Base-by-base conservation (phyloP, 1,284 basidiomycete species). In the Grifola frondosa region DNA sequence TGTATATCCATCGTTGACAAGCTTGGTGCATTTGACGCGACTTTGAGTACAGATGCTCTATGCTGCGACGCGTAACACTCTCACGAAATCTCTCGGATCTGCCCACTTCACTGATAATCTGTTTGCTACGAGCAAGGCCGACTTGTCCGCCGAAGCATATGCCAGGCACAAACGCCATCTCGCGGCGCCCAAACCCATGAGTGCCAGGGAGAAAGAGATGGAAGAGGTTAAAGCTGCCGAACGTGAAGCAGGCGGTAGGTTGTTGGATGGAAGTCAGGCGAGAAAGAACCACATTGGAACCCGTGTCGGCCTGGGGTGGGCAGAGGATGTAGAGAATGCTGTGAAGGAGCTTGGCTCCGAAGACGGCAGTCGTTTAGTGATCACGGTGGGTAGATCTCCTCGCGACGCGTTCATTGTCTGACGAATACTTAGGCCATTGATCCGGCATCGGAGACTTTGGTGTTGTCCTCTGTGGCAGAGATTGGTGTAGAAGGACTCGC, bases 151-250 rank as follows among this genome's bases (percentile, higher is more conserved):
- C 2, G 74, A 75, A 30, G 80, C 86, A 1, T 91, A 94, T 58
- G 73, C 73, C n/a, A 76, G 80, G 22, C 91, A 95, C 59, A 73
- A 78, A 42, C 77, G 71, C n/a, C 86, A 90, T 58, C 64, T 80
- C 24, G 69, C 77, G 19, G 88, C 90, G 0, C 89, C 89, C 1
- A 77, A 88, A 45, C 92, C 92, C 1, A 72, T 94, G 52, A 89
- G 85, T 21, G 78, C 80, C 0, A 76, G 84, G 22, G 92, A 96
- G 67, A 77, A 82, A 48, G 91, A 93, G 58, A 75, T 93, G 46
- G 84, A 75, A 1, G 82, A 85, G 49, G 75, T 93, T 43, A 79
- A 78, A 42, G 78, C 80, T 1, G 88, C 87, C 4, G 92, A 94
- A 63, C 65, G 75, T 25, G 67, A 72, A 40, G 70, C 69, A 10